A percentile compares a stretch with the other conserved stretches of the same genome.
phyloP scores from a whole-genome alignment of 805 yeast species.

The Saturnispora sanitii region DNA sequence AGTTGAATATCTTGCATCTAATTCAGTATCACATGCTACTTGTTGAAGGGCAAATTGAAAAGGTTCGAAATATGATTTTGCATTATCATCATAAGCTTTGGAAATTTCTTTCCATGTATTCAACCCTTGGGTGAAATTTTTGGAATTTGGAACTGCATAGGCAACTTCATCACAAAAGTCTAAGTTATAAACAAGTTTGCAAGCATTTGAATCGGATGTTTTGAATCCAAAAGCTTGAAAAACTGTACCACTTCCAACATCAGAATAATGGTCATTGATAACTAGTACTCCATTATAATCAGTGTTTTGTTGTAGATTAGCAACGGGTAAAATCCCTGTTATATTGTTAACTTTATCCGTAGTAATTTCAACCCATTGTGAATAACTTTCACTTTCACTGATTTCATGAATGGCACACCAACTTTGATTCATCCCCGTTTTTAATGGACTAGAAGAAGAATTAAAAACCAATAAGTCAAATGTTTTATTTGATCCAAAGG shows the following conservation, averaged over 20 bases:
- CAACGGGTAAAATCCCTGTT: slow-evolving; percentile 45
- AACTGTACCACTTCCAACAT: slow-evolving; percentile 50
- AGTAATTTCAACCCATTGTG: slow-evolving; percentile 16
- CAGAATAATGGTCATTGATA: slow-evolving; percentile 31
- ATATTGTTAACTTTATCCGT: slow-evolving; percentile 10
- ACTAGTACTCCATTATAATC: slow-evolving; percentile 57
- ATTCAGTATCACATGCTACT: slow-evolving; percentile 60
- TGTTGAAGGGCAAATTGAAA: slow-evolving; percentile 71
- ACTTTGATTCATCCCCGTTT: slow-evolving; percentile 38
- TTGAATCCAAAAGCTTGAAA: slow-evolving; percentile 48
- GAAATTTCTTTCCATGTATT: slow-evolving; percentile 30
- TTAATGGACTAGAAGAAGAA: slow-evolving; percentile 27
- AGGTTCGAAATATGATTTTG: slow-evolving; percentile 45
- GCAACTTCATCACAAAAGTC: slow-evolving; percentile 76
- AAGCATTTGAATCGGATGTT: slow-evolving; percentile 44
- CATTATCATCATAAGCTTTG: slow-evolving; percentile 52
- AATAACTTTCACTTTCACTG: slow-evolving; percentile 26
- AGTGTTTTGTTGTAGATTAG: slow-evolving; percentile 51
- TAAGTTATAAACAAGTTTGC: slow-evolving; percentile 65
- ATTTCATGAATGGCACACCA: slow-evolving; percentile 67
- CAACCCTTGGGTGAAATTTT: slow-evolving; percentile 18
- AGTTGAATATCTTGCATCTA: slow-evolving; percentile 65
- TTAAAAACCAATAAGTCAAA: slow-evolving; percentile 41
- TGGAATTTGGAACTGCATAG: slow-evolving; percentile 65
- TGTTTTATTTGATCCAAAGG: slow-evolving; percentile 3